Evolutionary conservation across 805 yeast genomes (phyloP).

Genomic region (Zygoascus biomembranicola): DNA sequence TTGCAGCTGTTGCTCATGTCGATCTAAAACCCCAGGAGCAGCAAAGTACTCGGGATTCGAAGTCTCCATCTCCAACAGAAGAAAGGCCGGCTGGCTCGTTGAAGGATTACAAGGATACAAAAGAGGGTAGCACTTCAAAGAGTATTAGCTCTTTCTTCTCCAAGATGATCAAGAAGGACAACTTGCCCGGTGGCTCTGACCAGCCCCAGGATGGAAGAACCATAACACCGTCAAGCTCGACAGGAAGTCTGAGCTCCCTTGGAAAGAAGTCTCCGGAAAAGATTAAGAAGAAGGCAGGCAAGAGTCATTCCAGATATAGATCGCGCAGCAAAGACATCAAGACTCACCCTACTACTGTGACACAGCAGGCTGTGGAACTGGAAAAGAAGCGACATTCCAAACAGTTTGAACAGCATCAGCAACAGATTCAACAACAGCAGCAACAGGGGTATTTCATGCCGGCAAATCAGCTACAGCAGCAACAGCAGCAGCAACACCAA

Average conservation of each 20-base stretch:
- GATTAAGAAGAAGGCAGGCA: background rate
- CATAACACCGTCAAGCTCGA: background rate
- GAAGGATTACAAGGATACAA: background rate
- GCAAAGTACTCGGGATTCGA: background rate
- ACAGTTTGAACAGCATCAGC: background rate
- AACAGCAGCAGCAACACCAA: background rate
- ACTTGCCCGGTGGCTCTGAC: background rate
- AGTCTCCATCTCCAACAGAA: background rate
- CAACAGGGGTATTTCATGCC: background rate
- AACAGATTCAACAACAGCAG: background rate
- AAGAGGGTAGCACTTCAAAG: background rate
- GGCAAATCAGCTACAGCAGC: background rate
- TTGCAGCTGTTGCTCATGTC: background rate
- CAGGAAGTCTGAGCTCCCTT: background rate
- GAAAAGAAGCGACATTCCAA: background rate
- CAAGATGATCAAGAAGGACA: constrained; percentile 1
- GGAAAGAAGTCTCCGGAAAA: background rate
- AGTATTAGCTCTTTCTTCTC: background rate
- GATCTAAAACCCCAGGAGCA: background rate
- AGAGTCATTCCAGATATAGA: background rate
- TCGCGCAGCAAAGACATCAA: background rate
- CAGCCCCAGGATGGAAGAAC: background rate
- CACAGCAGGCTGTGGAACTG: background rate
- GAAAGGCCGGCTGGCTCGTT: background rate
- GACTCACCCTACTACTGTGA: constrained; percentile 1